These are phyloP conservation scores for Stenogyne calaminthoides DNA, from an alignment of 305 asterid species.

Conservation along the genomic window DNA sequence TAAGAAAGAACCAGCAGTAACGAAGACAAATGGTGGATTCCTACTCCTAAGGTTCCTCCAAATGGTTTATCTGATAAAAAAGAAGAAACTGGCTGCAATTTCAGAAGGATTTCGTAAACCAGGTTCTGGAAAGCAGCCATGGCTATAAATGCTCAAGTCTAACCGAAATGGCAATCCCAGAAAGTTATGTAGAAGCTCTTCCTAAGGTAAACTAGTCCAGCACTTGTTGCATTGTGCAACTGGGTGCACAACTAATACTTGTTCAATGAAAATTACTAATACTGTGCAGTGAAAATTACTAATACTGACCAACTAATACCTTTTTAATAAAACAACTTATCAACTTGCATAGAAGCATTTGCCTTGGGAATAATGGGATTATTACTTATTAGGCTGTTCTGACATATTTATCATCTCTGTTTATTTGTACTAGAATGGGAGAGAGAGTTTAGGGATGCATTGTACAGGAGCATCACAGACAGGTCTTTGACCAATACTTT, in stretches of 20 bases:
- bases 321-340: too few species aligned
- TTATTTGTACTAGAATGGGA: slow-evolving; percentile 59
- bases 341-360: too few species aligned
- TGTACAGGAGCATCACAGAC: slow-evolving; percentile 81
- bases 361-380: not conserved
- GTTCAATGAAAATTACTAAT: too few species aligned
- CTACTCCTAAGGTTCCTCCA: slow-evolving; percentile 78
- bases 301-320: too few species aligned
- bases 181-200: slow-evolving; percentile 75
- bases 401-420: not conserved
- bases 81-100: slow-evolving; percentile 71
- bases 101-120: slow-evolving; percentile 86
- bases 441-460: slow-evolving; percentile 83
- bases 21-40: slow-evolving; percentile 94
- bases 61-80: slow-evolving; percentile 77
- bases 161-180: slow-evolving; percentile 81
- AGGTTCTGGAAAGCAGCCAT: slow-evolving; percentile 95
- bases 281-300: too few species aligned
- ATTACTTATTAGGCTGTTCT: not conserved
- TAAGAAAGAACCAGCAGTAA: slow-evolving; percentile 33
- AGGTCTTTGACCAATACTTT: slow-evolving; percentile 65
- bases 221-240: too few species aligned
- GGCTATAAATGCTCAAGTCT: slow-evolving; percentile 84
- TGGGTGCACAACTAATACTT: too few species aligned
- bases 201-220: slow-evolving; percentile 67